Evolutionary conservation across 2,329 filamentous ascomycete genomes (phyloP).

Genomic region (Penicillium corylophilum): DNA sequence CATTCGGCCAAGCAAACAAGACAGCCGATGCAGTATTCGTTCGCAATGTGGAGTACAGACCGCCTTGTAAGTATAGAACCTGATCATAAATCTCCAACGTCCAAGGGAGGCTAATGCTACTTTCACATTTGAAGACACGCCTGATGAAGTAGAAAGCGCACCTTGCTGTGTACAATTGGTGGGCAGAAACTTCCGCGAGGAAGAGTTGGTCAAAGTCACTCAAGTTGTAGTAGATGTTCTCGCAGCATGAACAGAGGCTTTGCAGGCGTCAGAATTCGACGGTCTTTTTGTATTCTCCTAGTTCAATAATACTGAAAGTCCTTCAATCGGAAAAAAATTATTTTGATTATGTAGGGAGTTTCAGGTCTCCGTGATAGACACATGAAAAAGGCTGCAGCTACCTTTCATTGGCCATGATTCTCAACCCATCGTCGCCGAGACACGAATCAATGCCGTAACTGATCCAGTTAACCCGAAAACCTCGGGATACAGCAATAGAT

Average conservation of each 20-base stretch:
- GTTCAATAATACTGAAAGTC: neutral
- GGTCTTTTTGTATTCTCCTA: neutral
- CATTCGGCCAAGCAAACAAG: conserved; percentile 44
- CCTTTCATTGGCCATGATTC: too few relatives aligned
- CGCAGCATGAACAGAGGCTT: neutral
- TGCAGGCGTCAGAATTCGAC: neutral
- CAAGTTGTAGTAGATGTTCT: neutral
- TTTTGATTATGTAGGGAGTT: too few relatives aligned
- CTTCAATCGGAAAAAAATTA: too few relatives aligned
- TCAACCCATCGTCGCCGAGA: too few relatives aligned
- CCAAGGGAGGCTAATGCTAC: neutral
- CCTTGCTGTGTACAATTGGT: conserved; percentile 49
- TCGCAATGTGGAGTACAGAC: conserved; percentile 16
- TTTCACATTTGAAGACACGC: conserved; percentile 6
- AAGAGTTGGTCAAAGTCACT: conserved; percentile 16
- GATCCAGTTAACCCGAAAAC: too few relatives aligned
- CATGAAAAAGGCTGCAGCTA: too few relatives aligned
- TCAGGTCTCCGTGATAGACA: too few relatives aligned
- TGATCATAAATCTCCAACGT: neutral
- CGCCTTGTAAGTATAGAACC: conserved; percentile 8
- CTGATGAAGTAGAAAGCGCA: conserved; percentile 38
- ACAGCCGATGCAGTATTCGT: conserved; percentile 32
- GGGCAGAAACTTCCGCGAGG: conserved; percentile 28
- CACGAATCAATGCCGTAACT: too few relatives aligned
- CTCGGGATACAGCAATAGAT: too few relatives aligned